Evolutionary conservation across 164 flowering plant species (phyloP), one percentile per base, ranked within the genome.

Genomic region (Stephania yunnanensis): DNA sequence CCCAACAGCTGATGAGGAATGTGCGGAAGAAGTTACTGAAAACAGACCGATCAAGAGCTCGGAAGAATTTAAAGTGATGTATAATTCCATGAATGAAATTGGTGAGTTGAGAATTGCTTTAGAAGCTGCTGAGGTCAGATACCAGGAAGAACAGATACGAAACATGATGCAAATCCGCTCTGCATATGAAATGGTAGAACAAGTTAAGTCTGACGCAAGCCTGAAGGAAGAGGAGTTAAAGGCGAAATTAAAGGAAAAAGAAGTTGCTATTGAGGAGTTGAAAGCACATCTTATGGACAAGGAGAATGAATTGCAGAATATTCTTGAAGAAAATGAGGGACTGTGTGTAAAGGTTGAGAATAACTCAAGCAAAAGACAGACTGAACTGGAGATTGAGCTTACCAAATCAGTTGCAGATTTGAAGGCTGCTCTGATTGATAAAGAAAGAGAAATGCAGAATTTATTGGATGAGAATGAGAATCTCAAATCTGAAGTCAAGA

Each of bases 281-380:
- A 90, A 81, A 80, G 91, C 88, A 11, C 85, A 83, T 15, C 70
- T 92, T 74, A 88, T 93, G 97, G 93, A 90, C 29, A 93, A 90
- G 77, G 98, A 93, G 85, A 90, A 88, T 48, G 92, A 88, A 74
- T 68, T 93, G 75, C 95, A 90, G 77, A 82, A 87, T 10, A 86
- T 93, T 69, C 75, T 78, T 19, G 93, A 90, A 73, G 98, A 93
- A 81, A 91, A 93, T 76, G 94, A 90, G 70, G 85, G 71, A 70
- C 80, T 91, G 72, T 84, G 70, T 42, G 48, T 61, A 68, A 85
- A 80, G 80, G 84, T 89, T 9, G 80, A 83, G 79, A 84, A 74
- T 61, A 73, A 71, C 9, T 79, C 82, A 20, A 58, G 69, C 68
- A 81, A 81, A 45, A 74, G 74, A 77, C 86, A 88, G 55, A 10